Conservation (phyloP, 331 rosid genomes). For the Pyracantha coccinea region DNA sequence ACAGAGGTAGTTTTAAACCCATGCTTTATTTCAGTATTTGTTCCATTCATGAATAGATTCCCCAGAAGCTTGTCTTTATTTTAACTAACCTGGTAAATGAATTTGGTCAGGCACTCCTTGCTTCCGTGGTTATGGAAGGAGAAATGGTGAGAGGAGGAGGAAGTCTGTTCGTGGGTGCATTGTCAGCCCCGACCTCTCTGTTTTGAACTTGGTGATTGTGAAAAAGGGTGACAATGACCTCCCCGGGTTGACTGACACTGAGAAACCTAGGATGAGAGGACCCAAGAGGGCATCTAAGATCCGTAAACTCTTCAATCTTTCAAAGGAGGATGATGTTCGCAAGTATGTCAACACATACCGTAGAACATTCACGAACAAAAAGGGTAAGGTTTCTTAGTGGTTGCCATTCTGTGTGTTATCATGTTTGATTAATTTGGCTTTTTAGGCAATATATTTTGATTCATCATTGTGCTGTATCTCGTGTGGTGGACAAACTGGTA, state of each 20-base stretch:
- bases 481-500: neutral
- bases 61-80: too few species aligned
- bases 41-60: too few species aligned
- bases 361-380: conserved; percentile 31
- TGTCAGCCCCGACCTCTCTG: conserved; percentile 50
- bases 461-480: too few species aligned
- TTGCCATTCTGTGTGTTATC: neutral
- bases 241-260: conserved; percentile 46
- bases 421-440: neutral
- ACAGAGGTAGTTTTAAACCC: conserved; percentile 43
- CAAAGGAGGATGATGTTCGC: conserved; percentile 81
- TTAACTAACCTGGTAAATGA: neutral
- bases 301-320: conserved; percentile 70
- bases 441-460: neutral
- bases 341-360: conserved; percentile 90
- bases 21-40: neutral
- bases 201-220: conserved; percentile 46
- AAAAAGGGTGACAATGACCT: conserved; percentile 51
- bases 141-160: conserved; percentile 52
- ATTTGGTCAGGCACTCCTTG: conserved; percentile 38
- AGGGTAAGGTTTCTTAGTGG: conserved; percentile 16
- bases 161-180: conserved; percentile 52
- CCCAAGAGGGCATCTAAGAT: conserved; percentile 94
- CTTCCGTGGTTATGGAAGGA: conserved; percentile 49
- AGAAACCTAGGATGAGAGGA: conserved; percentile 69